Base-by-base conservation (phyloP, 2,329 filamentous ascomycete species). In the Fusarium austroafricanum region DNA sequence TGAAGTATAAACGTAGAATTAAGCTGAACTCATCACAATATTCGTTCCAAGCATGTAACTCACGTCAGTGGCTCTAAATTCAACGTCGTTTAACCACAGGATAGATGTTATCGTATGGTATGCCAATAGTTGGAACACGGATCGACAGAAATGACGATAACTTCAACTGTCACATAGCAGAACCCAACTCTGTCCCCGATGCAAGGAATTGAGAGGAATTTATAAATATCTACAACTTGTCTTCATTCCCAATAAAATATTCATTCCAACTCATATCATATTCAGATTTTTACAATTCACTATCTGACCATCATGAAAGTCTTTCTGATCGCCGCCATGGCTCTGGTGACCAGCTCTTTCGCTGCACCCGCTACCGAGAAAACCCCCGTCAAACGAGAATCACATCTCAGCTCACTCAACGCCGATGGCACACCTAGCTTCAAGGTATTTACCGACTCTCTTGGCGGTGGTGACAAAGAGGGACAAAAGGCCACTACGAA, bases 141-240 rank as follows among this genome's bases (percentile, higher is more conserved):
- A 46, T 38, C 29, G 26, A 1, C 52, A 29, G 15, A 26, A 14
- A 38, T 51, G 20, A 51, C n/a, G 29, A 38, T 46, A n/a, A 15
- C 23, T 35, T 46, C 21, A 42, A 46, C n/a, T 28, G 23, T 42
- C 21, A 10, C 11, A 37, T n/a, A 31, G 3, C 29, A 31, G 12
- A n/a, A 10, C 1, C 26, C 8, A 64, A 46, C 6, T 28, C 10
- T 15, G 10, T n/a, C 17, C 12, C 38, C 2, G 4, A 9, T 6
- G 2, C 3, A 4, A 4, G 11, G 6, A 11, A 2, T 1, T 0
- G 6, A 1, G 2, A 29, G 28, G 10, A 35, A 29, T 29, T 12
- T 52, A 64, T 65, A 64, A 59, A 52, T 18, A 8, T 18, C 8
- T 12, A 18, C 10, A 3, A 18, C 10, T 12, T 15, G 10, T 10